Evolutionary conservation across 2,329 filamentous ascomycete genomes (phyloP).

Genomic region (Saccharata proteae): DNA sequence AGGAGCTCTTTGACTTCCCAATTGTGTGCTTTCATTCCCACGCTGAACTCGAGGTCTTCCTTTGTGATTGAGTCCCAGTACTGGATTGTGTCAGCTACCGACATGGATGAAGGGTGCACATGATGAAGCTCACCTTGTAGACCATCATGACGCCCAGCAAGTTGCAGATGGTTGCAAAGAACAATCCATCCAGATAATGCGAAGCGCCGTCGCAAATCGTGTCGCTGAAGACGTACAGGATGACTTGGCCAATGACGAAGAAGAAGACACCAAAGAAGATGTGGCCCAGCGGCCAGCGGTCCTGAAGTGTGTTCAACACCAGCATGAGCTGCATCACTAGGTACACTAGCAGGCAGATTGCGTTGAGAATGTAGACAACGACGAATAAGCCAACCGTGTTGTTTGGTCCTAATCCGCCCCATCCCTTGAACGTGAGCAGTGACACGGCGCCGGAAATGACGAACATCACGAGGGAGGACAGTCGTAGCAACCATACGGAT

Average conservation of each 20-base stretch:
- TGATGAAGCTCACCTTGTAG: conserved; percentile 63
- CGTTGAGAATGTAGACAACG: conserved; percentile 84
- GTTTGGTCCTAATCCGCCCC: conserved; percentile 72
- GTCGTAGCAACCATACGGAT: conserved; percentile 82
- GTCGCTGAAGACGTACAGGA: conserved; percentile 81
- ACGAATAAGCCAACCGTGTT: conserved; percentile 86
- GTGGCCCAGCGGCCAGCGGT: conserved; percentile 89
- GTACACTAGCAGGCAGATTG: conserved; percentile 75
- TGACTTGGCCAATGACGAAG: conserved; percentile 82
- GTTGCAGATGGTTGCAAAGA: conserved; percentile 91
- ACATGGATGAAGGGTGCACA: conserved; percentile 2
- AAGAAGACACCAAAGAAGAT: conserved; percentile 85
- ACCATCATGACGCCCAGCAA: conserved; percentile 97
- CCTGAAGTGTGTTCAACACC: conserved; percentile 79
- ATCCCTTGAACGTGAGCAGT: conserved; percentile 83
- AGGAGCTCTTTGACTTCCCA: conserved; percentile 91
- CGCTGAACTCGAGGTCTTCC: conserved; percentile 96
- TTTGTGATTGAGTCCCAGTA: conserved; percentile 99
- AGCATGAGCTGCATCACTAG: conserved; percentile 77
- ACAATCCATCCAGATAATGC: conserved; percentile 89
- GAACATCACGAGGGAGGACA: conserved; percentile 71
- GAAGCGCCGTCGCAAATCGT: conserved; percentile 72
- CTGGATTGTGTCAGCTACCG: conserved; percentile 32
- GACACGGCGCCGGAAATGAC: conserved; percentile 76
- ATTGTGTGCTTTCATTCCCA: conserved; percentile 88